Percentiles rank a stretch among this genome's conserved stretches.
phyloP scores from a whole-genome alignment of 2,329 filamentous ascomycete species.

The Sarocladiaceae sp. region DNA sequence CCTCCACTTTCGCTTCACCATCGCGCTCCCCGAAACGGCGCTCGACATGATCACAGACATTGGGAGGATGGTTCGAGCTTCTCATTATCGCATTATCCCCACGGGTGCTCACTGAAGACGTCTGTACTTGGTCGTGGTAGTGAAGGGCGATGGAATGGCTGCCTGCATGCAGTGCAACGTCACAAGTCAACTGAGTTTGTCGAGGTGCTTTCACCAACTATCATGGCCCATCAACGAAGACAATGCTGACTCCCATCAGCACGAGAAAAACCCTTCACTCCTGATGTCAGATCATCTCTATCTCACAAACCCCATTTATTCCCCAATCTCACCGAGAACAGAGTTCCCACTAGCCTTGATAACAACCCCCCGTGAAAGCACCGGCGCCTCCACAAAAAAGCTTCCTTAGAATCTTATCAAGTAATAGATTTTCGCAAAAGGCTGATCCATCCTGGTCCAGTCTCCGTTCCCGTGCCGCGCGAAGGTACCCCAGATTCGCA shows the following conservation, averaged over 20 bases:
- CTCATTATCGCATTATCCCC: too few species aligned
- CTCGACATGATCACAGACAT: too few species aligned
- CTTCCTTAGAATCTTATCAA: conserved; percentile 7
- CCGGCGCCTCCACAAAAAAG: conserved; percentile 9
- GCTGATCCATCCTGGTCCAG: too few species aligned
- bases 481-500: conserved; percentile 5
- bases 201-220: background rate
- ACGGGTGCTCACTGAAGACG: too few species aligned
- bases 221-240: background rate
- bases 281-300: too few species aligned
- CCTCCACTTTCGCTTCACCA: background rate
- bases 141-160: background rate
- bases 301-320: too few species aligned
- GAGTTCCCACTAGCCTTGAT: background rate
- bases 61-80: too few species aligned
- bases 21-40: conserved; percentile 2
- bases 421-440: conserved; percentile 8
- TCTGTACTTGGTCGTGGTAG: too few species aligned
- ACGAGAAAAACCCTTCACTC: too few species aligned
- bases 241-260: too few species aligned
- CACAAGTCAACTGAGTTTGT: too few species aligned
- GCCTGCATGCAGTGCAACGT: background rate
- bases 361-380: conserved; percentile 3
- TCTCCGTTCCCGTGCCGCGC: background rate
- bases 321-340: background rate